Evolutionary conservation across 2,329 filamentous ascomycete species (phyloP).

Genomic region (Fusarium sp.): DNA sequence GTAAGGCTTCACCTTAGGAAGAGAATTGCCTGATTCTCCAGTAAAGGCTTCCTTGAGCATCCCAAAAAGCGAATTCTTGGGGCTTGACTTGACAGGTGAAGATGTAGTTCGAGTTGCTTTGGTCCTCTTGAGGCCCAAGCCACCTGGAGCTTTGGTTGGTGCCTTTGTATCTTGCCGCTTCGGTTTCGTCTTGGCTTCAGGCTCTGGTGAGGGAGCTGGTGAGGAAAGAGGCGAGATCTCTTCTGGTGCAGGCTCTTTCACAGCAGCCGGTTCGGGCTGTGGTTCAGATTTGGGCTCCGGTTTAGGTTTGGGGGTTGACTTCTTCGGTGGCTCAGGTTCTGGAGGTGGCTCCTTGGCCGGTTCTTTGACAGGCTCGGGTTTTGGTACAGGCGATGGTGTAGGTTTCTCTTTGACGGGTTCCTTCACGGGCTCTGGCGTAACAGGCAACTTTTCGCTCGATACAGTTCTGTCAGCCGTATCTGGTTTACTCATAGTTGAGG

Average conservation of each 20-base stretch:
- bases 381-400: neutral
- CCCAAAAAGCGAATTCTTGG: slow-evolving; percentile 64
- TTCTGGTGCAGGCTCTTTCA: slow-evolving; percentile 5
- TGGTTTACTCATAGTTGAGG: slow-evolving; percentile 28
- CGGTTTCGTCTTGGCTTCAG: slow-evolving; percentile 23
- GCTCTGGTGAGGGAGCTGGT: slow-evolving; percentile 16
- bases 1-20: slow-evolving; percentile 56
- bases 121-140: slow-evolving; percentile 60
- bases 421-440: slow-evolving; percentile 1
- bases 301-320: slow-evolving; percentile 9
- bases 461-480: slow-evolving; percentile 24
- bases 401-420: slow-evolving; percentile 10
- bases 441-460: slow-evolving; percentile 3
- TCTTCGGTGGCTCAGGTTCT: slow-evolving; percentile 17
- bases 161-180: slow-evolving; percentile 32
- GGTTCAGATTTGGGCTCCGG: slow-evolving; percentile 3
- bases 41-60: slow-evolving; percentile 68
- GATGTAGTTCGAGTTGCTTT: slow-evolving; percentile 61
- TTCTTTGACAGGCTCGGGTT: slow-evolving; percentile 18
- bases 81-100: slow-evolving; percentile 56
- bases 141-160: slow-evolving; percentile 29
- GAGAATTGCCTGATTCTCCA: slow-evolving; percentile 63
- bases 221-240: slow-evolving; percentile 19
- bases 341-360: slow-evolving; percentile 16
- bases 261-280: neutral